A percentile compares a stretch with the other conserved stretches of the same genome.
Conservation (phyloP, 202 grass and related monocot genomes). For the Thinopyrum obtusiflorum region DNA sequence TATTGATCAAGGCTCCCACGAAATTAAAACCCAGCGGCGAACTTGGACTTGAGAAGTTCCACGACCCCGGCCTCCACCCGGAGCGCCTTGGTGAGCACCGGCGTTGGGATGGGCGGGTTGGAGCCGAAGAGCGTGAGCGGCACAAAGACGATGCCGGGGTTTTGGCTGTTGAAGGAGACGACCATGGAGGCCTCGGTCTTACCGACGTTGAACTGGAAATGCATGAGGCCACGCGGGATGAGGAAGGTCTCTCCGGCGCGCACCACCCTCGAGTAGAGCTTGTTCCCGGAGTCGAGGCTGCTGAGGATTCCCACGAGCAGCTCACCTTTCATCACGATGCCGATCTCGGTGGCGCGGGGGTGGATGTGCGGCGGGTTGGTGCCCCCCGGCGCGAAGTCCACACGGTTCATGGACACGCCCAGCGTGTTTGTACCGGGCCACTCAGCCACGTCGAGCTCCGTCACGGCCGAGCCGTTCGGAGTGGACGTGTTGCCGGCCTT, state of each 20-base stretch:
- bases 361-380: no score
- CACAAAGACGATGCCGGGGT: no score
- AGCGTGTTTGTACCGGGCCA: no score
- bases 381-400: no score
- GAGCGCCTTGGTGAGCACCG: no score
- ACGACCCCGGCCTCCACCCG: no score
- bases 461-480: conserved; percentile 47
- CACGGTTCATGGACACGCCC: no score
- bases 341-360: conserved; percentile 54
- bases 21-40: conserved; percentile 28
- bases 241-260: conserved; percentile 49
- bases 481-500: conserved; percentile 24
- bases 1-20: neutral
- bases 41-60: conserved; percentile 53
- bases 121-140: no score
- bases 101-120: no score
- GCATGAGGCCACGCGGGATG: conserved; percentile 51
- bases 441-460: no score
- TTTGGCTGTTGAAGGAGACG: conserved; percentile 64
- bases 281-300: conserved; percentile 34
- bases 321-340: conserved; percentile 29
- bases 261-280: conserved; percentile 44
- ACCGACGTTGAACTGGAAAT: conserved; percentile 71
- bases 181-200: conserved; percentile 32
- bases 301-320: conserved; percentile 54